A percentile compares a stretch with the other conserved stretches of the same genome.
Conservation (phyloP, 148 eudicot genomes). For the Cornus controversa region DNA sequence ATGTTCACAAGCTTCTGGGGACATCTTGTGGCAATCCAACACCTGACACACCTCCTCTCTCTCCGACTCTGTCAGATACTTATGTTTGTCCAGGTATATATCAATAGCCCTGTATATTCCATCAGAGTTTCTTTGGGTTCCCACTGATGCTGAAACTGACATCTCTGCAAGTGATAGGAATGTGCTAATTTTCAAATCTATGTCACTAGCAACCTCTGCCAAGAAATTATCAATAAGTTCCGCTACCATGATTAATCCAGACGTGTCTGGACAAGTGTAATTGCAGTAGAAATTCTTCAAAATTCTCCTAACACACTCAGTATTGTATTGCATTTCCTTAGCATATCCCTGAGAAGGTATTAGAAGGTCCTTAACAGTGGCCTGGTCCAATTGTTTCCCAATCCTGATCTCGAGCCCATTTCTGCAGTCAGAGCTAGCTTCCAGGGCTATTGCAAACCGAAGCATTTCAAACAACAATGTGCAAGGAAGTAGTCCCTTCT, state of each 20-base stretch:
- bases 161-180: conserved; percentile 56
- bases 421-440: conserved; percentile 37
- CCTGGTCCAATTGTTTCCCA: conserved; percentile 53
- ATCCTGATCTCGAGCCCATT: conserved; percentile 54
- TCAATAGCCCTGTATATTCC: conserved; percentile 72
- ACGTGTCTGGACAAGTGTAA: conserved; percentile 12
- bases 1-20: conserved; percentile 56
- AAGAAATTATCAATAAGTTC: conserved; percentile 66
- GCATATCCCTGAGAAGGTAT: conserved; percentile 50
- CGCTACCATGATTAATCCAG: conserved; percentile 46
- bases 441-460: conserved; percentile 24
- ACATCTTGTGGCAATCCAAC: conserved; percentile 60
- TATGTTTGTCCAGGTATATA: conserved; percentile 51
- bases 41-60: conserved; percentile 51
- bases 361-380: conserved; percentile 50
- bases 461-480: conserved; percentile 51
- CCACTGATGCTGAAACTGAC: conserved; percentile 40
- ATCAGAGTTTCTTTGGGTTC: conserved; percentile 35
- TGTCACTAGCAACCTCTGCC: conserved; percentile 52
- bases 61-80: conserved; percentile 50
- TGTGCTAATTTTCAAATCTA: conserved; percentile 32
- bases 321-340: conserved; percentile 33
- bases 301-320: conserved; percentile 52
- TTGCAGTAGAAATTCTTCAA: conserved; percentile 55
- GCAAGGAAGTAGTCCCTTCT: conserved; percentile 35